Evolutionary conservation across 106 monocot species (phyloP).

Genomic region (Triglochin maritima): DNA sequence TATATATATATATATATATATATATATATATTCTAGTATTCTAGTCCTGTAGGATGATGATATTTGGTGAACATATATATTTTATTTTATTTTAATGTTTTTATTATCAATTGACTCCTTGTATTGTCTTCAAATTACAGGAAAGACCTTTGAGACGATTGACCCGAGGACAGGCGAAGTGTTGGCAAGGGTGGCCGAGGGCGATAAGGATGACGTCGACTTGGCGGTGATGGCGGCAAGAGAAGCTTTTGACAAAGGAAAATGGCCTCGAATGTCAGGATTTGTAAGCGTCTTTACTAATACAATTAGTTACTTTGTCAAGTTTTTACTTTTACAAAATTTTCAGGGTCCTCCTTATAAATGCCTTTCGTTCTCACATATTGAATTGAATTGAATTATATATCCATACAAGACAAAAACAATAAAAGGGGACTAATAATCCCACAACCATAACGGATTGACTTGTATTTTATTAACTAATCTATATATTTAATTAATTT

Average conservation of each 20-base stretch:
- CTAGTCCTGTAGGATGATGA: no score
- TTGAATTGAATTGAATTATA: no score
- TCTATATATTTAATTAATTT: no score
- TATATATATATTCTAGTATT: no score
- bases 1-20: no score
- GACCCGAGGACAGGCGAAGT: slow-evolving; percentile 57
- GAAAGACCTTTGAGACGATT: slow-evolving; percentile 51
- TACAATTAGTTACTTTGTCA: not conserved
- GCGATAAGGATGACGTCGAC: slow-evolving; percentile 34
- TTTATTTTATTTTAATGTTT: no score
- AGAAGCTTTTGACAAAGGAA: slow-evolving; percentile 42
- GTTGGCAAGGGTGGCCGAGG: slow-evolving; percentile 40
- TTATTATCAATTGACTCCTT: not conserved
- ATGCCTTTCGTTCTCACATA: no score
- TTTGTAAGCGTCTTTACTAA: slow-evolving; percentile 10
- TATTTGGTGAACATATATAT: not conserved
- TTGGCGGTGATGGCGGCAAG: slow-evolving; percentile 41
- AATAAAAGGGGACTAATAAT: no score
- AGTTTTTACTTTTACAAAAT: not conserved
- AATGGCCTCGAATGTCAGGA: slow-evolving; percentile 46
- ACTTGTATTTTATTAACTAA: no score
- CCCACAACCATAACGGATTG: no score
- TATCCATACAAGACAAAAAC: no score
- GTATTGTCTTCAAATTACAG: slow-evolving; percentile 10
- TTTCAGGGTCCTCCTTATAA: no score